Percentiles rank a stretch among this genome's conserved stretches.
These are phyloP conservation scores for Lodderomyces beijingensis DNA, from an alignment of 1,139 yeast genomes.

Conservation along the genomic window DNA sequence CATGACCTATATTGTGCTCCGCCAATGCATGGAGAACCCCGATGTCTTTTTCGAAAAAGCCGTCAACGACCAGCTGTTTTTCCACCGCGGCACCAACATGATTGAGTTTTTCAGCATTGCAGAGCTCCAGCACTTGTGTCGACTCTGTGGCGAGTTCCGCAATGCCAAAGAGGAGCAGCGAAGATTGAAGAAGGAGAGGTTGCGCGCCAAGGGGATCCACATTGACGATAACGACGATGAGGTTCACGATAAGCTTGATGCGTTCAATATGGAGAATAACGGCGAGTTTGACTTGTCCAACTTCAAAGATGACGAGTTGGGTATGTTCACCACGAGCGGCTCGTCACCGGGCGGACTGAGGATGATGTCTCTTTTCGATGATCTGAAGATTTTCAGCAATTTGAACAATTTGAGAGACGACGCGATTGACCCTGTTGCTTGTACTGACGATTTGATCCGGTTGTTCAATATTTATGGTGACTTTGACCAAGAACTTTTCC, in stretches of 20 bases:
- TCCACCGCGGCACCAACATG: conserved; percentile 39
- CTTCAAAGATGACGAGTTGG: conserved; percentile 4
- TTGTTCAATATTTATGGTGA: conserved; percentile 40
- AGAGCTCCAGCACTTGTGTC: conserved; percentile 36
- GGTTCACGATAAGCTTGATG: conserved; percentile 3
- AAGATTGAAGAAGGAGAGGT: conserved; percentile 13
- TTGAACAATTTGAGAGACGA: conserved; percentile 13
- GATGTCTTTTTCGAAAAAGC: conserved; percentile 34
- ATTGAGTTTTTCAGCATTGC: conserved; percentile 34
- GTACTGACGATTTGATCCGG: conserved; percentile 35
- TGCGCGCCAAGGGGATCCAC: conserved; percentile 5
- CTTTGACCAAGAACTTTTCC: conserved; percentile 15
- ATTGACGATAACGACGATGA: conserved; percentile 3
- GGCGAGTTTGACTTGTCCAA: conserved; percentile 1
- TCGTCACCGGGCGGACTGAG: conserved; percentile 1
- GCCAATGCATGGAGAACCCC: conserved; percentile 43
- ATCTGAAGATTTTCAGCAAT: conserved; percentile 11
- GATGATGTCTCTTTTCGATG: conserved; percentile 10
- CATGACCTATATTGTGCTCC: conserved; percentile 39
- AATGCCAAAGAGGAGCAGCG: conserved; percentile 35
- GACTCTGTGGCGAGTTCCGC: conserved; percentile 39
- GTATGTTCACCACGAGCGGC: conserved; percentile 6
- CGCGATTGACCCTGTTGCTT: conserved; percentile 14
- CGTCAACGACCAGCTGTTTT: conserved; percentile 24
- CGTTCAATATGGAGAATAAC: conserved; percentile 2